Conservation (phyloP, 441 rosid genomes). For the Omphalea diandra region DNA sequence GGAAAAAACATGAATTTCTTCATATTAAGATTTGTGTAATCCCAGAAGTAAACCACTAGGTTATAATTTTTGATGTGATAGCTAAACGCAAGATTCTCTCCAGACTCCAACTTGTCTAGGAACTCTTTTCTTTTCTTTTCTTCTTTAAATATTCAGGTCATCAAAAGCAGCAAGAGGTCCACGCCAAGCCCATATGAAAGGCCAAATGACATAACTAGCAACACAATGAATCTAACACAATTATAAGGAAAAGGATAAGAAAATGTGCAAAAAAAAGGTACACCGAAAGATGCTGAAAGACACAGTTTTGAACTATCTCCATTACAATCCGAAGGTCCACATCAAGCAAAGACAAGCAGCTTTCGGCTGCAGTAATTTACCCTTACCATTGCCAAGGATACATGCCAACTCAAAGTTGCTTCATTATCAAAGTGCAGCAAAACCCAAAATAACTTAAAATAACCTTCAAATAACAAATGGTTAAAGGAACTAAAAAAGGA, state of each 20-base stretch:
- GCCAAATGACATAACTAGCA: too few relatives aligned
- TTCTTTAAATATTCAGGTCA: not conserved
- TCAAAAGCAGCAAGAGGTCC: not conserved
- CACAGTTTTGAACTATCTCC: too few relatives aligned
- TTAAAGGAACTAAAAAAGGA: not conserved
- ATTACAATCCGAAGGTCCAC: too few relatives aligned
- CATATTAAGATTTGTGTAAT: not conserved
- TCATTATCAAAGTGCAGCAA: not conserved
- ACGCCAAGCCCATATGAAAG: not conserved
- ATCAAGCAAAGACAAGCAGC: too few relatives aligned
- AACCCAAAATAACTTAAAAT: not conserved
- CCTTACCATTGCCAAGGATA: too few relatives aligned
- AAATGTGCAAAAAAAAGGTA: too few relatives aligned
- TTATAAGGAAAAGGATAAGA: too few relatives aligned
- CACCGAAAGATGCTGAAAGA: too few relatives aligned
- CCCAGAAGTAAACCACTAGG: not conserved
- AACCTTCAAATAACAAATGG: not conserved
- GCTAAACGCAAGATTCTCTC: not conserved
- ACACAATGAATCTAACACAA: too few relatives aligned
- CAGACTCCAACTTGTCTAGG: not conserved
- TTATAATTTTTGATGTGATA: not conserved
- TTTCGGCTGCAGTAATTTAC: too few relatives aligned
- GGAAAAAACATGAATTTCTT: not conserved
- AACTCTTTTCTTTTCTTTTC: not conserved
- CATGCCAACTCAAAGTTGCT: not conserved